Conservation (phyloP, 164 flowering plant genomes). For the Stephania japonica region DNA sequence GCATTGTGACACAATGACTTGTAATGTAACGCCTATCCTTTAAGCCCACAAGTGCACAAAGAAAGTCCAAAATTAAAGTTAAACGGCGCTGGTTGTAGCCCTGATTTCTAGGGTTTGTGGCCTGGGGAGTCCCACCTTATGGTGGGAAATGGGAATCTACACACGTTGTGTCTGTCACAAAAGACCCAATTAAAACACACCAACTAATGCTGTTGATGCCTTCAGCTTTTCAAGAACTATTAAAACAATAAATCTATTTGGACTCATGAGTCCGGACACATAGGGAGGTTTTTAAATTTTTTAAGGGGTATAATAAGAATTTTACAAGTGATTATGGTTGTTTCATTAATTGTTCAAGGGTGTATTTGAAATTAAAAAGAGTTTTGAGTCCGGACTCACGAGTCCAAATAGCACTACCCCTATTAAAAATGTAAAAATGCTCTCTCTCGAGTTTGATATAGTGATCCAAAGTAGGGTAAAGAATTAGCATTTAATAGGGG, state of each 20-base stretch:
- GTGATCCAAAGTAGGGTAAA: conserved; percentile 13
- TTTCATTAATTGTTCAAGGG: too few species aligned
- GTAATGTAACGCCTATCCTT: neutral
- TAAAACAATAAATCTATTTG: too few species aligned
- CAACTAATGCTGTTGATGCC: neutral
- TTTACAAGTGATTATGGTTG: too few species aligned
- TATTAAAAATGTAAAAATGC: too few species aligned
- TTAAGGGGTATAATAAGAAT: too few species aligned
- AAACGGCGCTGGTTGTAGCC: conserved; percentile 34
- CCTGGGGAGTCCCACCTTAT: conserved; percentile 30
- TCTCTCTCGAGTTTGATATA: neutral
- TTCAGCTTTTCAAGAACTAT: conserved; percentile 2
- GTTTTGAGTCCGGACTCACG: too few species aligned
- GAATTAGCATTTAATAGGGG: conserved; percentile 3
- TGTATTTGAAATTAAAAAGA: too few species aligned
- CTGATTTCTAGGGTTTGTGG: conserved; percentile 37
- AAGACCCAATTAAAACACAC: conserved; percentile 6
- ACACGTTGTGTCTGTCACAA: conserved; percentile 34
- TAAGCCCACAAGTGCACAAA: conserved; percentile 2
- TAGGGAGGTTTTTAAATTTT: too few species aligned
- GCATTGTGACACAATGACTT: neutral
- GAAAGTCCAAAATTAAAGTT: conserved; percentile 6
- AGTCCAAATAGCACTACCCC: too few species aligned
- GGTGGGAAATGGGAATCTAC: conserved; percentile 36
- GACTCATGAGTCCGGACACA: too few species aligned